phyloP scores from a whole-genome alignment of 1,284 basidiomycete species.

The Mycosarcoma maydis region DNA sequence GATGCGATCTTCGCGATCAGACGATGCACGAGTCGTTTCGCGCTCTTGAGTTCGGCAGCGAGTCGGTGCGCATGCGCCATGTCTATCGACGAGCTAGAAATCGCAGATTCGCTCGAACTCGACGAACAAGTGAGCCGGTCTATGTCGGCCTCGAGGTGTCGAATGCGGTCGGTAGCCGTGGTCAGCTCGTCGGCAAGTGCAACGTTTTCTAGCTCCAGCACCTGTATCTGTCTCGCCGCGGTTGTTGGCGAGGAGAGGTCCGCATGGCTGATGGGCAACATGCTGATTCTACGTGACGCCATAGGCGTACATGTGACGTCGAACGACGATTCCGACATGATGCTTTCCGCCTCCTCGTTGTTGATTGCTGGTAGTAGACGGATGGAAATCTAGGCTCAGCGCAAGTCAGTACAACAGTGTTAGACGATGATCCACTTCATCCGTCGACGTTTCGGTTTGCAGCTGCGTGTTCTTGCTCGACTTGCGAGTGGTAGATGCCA shows the following conservation, averaged over 20 bases:
- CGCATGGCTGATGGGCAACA: conserved; percentile 10
- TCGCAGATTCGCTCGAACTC: too few species aligned
- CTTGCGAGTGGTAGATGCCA: too few species aligned
- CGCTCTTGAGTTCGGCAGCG: conserved; percentile 10
- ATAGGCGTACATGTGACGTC: conserved; percentile 4
- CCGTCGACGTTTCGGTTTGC: too few species aligned
- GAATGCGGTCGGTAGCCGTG: conserved; percentile 1
- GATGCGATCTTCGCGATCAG: conserved; percentile 5
- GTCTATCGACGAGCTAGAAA: too few species aligned
- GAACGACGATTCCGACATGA: conserved; percentile 1
- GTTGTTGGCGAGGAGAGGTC: conserved; percentile 10
- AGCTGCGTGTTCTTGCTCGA: too few species aligned
- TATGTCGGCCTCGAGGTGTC: background rate
- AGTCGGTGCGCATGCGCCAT: background rate
- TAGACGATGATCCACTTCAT: too few species aligned
- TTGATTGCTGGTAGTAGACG: too few species aligned
- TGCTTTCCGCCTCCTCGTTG: background rate
- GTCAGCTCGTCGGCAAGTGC: conserved; percentile 14
- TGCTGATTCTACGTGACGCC: conserved; percentile 16
- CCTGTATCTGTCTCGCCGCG: conserved; percentile 1
- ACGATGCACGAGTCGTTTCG: conserved; percentile 16
- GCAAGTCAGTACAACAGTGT: too few species aligned
- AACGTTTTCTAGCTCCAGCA: conserved; percentile 31
- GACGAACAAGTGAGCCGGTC: too few species aligned
- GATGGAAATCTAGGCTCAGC: too few species aligned